phyloP scores from a whole-genome alignment of 768 basidiomycete species.

The Pleurotus sapidus region DNA sequence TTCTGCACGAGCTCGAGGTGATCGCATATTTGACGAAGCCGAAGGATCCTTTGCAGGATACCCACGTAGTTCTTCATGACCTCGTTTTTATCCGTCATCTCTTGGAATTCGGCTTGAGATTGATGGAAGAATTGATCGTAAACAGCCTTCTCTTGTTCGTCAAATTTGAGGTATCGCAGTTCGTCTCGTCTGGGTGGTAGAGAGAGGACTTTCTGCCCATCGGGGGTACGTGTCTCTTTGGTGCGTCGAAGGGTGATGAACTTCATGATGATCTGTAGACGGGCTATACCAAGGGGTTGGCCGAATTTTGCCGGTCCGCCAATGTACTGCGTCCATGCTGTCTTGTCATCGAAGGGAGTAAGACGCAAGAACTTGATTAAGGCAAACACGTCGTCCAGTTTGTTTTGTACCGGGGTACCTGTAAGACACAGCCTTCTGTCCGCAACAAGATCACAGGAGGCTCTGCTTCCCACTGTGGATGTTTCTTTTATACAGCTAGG shows the following conservation, averaged over 20 bases:
- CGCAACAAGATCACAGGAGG: conserved; percentile 92
- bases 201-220: conserved; percentile 82
- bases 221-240: conserved; percentile 79
- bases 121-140: conserved; percentile 89
- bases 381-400: conserved; percentile 96
- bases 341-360: conserved; percentile 91
- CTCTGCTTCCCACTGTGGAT: conserved; percentile 89
- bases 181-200: conserved; percentile 91
- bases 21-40: conserved; percentile 96
- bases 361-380: conserved; percentile 94
- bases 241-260: conserved; percentile 95
- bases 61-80: conserved; percentile 99
- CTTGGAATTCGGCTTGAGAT: conserved; percentile 89
- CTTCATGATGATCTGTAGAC: conserved; percentile 97
- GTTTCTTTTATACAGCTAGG: conserved; percentile 94
- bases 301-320: conserved; percentile 92
- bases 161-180: conserved; percentile 81
- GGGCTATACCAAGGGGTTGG: conserved; percentile 83
- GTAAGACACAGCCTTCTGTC: conserved; percentile 92
- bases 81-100: conserved; percentile 83
- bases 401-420: conserved; percentile 99
- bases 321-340: conserved; percentile 89
- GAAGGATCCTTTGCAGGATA: conserved; percentile 93
- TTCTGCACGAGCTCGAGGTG: conserved; percentile 88
- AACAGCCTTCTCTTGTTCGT: conserved; percentile 75